Evolutionary conservation across 1,284 basidiomycete genomes (phyloP).

Genomic region (Pterulicium gracile): DNA sequence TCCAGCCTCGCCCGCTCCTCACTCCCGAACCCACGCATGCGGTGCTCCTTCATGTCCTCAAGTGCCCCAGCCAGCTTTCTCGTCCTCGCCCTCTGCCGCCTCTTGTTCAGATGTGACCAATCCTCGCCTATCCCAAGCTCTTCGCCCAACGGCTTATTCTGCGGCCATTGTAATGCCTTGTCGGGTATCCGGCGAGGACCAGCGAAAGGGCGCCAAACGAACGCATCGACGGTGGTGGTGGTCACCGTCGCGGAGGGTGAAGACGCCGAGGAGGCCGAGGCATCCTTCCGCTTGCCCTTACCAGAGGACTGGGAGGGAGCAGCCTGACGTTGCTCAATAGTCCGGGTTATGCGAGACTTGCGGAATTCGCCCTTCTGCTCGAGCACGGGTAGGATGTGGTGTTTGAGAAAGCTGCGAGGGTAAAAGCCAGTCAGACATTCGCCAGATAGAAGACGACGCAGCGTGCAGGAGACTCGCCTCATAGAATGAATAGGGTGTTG

Average conservation of each 20-base stretch:
- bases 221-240: slow-evolving; percentile 14
- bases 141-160: slow-evolving; percentile 20
- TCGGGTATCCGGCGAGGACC: slow-evolving; percentile 6
- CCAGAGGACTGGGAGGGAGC: slow-evolving; percentile 15
- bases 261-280: slow-evolving; percentile 12
- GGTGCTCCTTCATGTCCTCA: slow-evolving; percentile 16
- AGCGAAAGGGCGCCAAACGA: slow-evolving; percentile 26
- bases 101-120: slow-evolving; percentile 42
- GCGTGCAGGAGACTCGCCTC: slow-evolving; percentile 22
- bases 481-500: slow-evolving; percentile 41
- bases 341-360: slow-evolving; percentile 28
- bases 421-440: not conserved
- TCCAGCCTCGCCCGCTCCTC: too few species aligned
- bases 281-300: slow-evolving; percentile 19
- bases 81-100: slow-evolving; percentile 31
- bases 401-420: slow-evolving; percentile 45
- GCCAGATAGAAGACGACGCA: slow-evolving; percentile 1
- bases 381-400: slow-evolving; percentile 36
- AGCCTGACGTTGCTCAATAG: slow-evolving; percentile 19
- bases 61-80: slow-evolving; percentile 25
- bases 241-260: slow-evolving; percentile 13
- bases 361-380: slow-evolving; percentile 29
- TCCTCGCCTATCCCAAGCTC: slow-evolving; percentile 45
- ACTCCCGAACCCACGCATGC: too few species aligned
- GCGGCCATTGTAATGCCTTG: slow-evolving; percentile 10